Base-by-base conservation (phyloP, 495 filamentous ascomycete species). In the Hypoxylon crocopeplum region DNA sequence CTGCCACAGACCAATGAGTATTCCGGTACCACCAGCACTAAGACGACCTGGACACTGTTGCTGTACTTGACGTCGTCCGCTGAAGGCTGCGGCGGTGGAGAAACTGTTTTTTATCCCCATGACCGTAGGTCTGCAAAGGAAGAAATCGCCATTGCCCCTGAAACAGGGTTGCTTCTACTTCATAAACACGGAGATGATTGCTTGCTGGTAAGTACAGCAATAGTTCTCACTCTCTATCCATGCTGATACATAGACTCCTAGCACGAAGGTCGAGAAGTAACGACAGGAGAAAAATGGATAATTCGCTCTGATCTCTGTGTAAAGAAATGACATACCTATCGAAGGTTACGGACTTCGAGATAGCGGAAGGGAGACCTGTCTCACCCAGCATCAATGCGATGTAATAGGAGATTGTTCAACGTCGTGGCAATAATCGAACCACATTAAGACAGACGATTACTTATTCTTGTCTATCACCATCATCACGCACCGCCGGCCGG, bases 31-130 rank as follows among this genome's bases (percentile, higher is more conserved):
- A 78, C 77, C 3, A 78, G 79, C n/a, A 89, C 84, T 42, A 86
- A 84, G 64, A 97, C 93, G 12, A 97, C 93, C 0, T 98, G 93
- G 92, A 97, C 93, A 0, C 80, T 96, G 5, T 81, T 97, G 0
- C 84, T 97, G 44, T 98, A 97, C 63, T 82, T 98, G 25, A 92
- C 88, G 0, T 86, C 86, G 2, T 77, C 80, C 2, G 69, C 74
- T 2, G 87, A 87, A 1, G 88, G 86, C 7, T 88, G 91, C 56
- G 61, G 77, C 7, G 93, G 93, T 19, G 93, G 93, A 33, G 91
- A 97, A 66, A 97, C 93, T 0, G 88, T 94, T 34, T 98, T 98
- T 72, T 94, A 96, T 67, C 91, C 91, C 0, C 82, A 90, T 45
- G 78, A 86, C 79, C 68, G 84, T 67, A 70, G 75, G 53, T 66